Percentiles rank a stretch among this genome's conserved stretches.
Evolutionary conservation across 306 rosid genomes (phyloP).

Genomic region (Amphicarpaea edgeworthii): DNA sequence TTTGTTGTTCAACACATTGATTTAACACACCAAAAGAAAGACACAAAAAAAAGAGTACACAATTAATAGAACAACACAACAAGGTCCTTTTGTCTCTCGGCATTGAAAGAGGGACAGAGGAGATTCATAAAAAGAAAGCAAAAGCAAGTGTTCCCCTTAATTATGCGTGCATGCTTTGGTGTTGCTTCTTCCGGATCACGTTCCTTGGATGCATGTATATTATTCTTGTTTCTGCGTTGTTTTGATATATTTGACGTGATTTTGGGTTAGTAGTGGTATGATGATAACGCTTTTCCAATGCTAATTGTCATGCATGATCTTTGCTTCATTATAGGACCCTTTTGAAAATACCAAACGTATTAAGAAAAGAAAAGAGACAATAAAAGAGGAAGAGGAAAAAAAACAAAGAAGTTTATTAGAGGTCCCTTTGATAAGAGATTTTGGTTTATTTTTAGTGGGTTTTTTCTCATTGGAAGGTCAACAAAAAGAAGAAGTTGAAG

Average conservation of each 20-base stretch:
- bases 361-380: background rate
- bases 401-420: background rate
- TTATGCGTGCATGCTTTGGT: too few species aligned
- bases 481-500: background rate
- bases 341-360: background rate
- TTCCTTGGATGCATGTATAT: too few species aligned
- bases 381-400: background rate
- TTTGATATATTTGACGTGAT: too few species aligned
- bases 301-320: too few species aligned
- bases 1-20: conserved; percentile 13
- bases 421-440: background rate
- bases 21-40: conserved; percentile 15
- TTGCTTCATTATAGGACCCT: too few species aligned
- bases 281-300: too few species aligned
- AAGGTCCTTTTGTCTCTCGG: conserved; percentile 46
- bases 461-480: conserved; percentile 24
- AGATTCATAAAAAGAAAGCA: conserved; percentile 4
- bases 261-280: too few species aligned
- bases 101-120: conserved; percentile 39
- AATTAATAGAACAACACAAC: background rate
- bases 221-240: too few species aligned
- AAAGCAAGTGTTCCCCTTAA: background rate
- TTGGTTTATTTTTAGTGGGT: background rate
- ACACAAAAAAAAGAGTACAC: background rate
- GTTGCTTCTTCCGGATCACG: too few species aligned